These are phyloP conservation scores for Xylaria sp. DNA, from an alignment of 2,329 filamentous ascomycete genomes.

Conservation along the genomic window DNA sequence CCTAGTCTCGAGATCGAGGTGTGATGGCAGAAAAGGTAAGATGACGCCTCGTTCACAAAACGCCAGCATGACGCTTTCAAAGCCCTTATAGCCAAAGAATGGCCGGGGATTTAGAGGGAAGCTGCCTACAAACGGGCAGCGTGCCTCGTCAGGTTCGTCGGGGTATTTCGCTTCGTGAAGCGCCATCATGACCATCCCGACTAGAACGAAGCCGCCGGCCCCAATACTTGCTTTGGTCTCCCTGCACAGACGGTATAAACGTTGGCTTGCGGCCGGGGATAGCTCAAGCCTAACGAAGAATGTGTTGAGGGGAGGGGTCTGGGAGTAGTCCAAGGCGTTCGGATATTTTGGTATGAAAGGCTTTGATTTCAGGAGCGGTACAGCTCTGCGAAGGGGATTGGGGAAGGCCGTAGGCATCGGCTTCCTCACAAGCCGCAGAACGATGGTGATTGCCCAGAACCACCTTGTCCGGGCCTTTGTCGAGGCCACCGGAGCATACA, in stretches of 20 bases:
- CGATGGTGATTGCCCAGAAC: conserved; percentile 36
- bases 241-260: conserved; percentile 31
- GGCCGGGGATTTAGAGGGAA: conserved; percentile 28
- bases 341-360: conserved; percentile 26
- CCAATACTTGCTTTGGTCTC: conserved; percentile 34
- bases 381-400: conserved; percentile 31
- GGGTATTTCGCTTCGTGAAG: conserved; percentile 29
- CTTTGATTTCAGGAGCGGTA: conserved; percentile 6
- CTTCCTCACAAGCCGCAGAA: conserved; percentile 33
- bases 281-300: conserved; percentile 19
- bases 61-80: conserved; percentile 27
- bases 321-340: conserved; percentile 30
- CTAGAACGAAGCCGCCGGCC: conserved; percentile 33
- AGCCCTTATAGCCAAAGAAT: conserved; percentile 19
- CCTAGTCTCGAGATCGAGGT: conserved; percentile 18
- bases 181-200: conserved; percentile 36
- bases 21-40: conserved; percentile 27
- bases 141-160: conserved; percentile 8
- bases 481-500: conserved; percentile 29
- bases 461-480: conserved; percentile 32
- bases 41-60: conserved; percentile 24
- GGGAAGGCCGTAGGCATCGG: conserved; percentile 31
- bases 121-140: conserved; percentile 23
- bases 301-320: conserved; percentile 32
- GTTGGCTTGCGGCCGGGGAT: conserved; percentile 21